phyloP scores from a whole-genome alignment of 164 flowering plant species.

The Kingdonia uniflora region DNA sequence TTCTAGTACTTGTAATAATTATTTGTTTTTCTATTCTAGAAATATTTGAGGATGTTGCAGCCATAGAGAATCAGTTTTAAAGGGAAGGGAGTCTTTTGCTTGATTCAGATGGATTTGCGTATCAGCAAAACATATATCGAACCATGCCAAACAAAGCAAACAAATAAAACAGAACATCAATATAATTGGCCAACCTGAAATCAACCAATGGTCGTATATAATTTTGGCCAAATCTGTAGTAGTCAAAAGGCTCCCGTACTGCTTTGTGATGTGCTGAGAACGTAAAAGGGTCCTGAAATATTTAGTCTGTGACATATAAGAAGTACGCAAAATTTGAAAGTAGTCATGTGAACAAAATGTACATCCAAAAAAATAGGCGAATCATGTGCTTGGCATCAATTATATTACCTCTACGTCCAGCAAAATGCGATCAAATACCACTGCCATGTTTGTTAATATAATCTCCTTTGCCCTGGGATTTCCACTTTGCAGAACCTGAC shows the following conservation, averaged over 20 bases:
- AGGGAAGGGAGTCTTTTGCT: too few relatives aligned
- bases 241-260: conserved; percentile 86
- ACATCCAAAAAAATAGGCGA: background rate
- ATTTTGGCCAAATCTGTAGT: conserved; percentile 79
- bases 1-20: too few relatives aligned
- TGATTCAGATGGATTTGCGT: too few relatives aligned
- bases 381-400: background rate
- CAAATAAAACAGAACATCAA: background rate
- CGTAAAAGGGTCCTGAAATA: conserved; percentile 68
- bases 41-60: too few relatives aligned
- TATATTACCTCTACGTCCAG: conserved; percentile 62
- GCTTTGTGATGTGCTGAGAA: conserved; percentile 80
- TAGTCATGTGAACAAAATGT: background rate
- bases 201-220: conserved; percentile 81
- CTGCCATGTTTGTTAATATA: conserved; percentile 63
- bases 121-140: background rate
- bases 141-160: background rate
- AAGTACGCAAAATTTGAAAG: conserved; percentile 7
- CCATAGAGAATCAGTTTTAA: too few relatives aligned
- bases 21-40: too few relatives aligned
- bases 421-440: conserved; percentile 61
- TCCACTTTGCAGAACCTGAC: conserved; percentile 76
- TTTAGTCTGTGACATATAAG: conserved; percentile 5
- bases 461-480: conserved; percentile 49
- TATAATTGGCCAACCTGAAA: conserved; percentile 48